Evolutionary conservation across 2,329 filamentous ascomycete genomes (phyloP), one percentile per base, ranked within the genome.

Genomic region (Fusarium tanahbumbuense): DNA sequence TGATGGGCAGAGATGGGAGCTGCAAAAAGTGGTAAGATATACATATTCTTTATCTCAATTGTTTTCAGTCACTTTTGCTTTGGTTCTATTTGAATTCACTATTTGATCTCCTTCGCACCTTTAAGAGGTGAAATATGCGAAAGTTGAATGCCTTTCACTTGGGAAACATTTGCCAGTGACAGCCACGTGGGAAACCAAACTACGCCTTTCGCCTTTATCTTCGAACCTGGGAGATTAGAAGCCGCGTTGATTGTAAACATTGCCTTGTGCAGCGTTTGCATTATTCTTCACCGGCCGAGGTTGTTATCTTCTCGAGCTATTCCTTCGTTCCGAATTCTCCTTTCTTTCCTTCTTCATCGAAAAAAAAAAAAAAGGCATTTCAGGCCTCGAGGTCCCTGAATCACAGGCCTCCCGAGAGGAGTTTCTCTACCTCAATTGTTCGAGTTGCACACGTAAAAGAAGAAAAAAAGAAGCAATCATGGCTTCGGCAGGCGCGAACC

Each of bases 1-100:
- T 30, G 75, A 81, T 59, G 79, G 80, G 8, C 74, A 73, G 28
- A 57, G 58, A 15, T 82, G 80, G 80, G 73, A 78, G 37, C 73
- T 85, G 27, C 79, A 79, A 58, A 75, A 73, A 65, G 68, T 78
- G 64, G 83, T 85, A 72, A 80, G 82, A 16, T 22, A 27, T 37
- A 40, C 23, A 13, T 12, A 66, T 53, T 60, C n/a, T 44, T 46
- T 50, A 27, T 47, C 25, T 46, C 4, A 20, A 12, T 25, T 23
- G 7, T 0, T 9, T 37, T 41, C 37, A 13, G 4, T 42, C 42
- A 1, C 9, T 20, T 20, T 8, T 62, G 4, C 4, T 27, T 56
- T 20, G 41, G 4, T 6, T 9, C 23, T 22, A 8, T 57, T 41
- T 46, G 46, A 34, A 54, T 65, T 22, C 28, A 13, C 12, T 8